These are phyloP conservation scores for Stramenopiles sp. DNA, from an alignment of 352 stramenopile genomes.

Conservation along the genomic window DNA sequence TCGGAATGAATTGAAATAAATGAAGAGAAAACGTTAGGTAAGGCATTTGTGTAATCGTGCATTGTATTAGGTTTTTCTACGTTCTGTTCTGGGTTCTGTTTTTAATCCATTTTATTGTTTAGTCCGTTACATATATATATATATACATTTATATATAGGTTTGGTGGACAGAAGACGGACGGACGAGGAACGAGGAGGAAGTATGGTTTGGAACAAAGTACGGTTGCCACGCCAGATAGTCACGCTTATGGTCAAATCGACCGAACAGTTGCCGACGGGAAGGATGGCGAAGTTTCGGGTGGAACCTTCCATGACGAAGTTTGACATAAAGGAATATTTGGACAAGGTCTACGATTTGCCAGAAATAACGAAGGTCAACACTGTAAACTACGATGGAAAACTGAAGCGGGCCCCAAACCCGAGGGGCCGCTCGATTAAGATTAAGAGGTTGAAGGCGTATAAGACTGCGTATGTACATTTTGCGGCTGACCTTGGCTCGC, in stretches of 20 bases:
- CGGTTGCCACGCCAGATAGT: conserved; percentile 1
- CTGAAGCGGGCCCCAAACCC: conserved; percentile 4
- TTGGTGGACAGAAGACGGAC: too few relatives aligned
- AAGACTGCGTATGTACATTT: conserved; percentile 13
- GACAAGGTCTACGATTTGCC: conserved; percentile 8
- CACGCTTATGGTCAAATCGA: background rate
- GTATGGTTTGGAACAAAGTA: too few relatives aligned
- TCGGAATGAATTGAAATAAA: too few relatives aligned
- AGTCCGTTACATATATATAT: too few relatives aligned
- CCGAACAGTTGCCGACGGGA: background rate
- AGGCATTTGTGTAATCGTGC: too few relatives aligned
- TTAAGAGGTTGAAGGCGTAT: conserved; percentile 3
- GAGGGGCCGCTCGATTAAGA: background rate
- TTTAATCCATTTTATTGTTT: too few relatives aligned
- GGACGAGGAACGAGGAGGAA: too few relatives aligned
- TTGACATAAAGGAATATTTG: conserved; percentile 11
- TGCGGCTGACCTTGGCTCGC: background rate
- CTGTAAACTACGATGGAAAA: conserved; percentile 9
- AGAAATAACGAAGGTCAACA: conserved; percentile 4
- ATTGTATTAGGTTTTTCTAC: too few relatives aligned
- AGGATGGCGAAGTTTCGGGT: conserved; percentile 7
- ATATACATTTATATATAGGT: too few relatives aligned
- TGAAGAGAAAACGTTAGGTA: too few relatives aligned
- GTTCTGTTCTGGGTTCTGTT: too few relatives aligned
- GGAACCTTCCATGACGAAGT: background rate